Conservation (phyloP, 73 alveolate genomes). For the Tetrahymena borealis region DNA sequence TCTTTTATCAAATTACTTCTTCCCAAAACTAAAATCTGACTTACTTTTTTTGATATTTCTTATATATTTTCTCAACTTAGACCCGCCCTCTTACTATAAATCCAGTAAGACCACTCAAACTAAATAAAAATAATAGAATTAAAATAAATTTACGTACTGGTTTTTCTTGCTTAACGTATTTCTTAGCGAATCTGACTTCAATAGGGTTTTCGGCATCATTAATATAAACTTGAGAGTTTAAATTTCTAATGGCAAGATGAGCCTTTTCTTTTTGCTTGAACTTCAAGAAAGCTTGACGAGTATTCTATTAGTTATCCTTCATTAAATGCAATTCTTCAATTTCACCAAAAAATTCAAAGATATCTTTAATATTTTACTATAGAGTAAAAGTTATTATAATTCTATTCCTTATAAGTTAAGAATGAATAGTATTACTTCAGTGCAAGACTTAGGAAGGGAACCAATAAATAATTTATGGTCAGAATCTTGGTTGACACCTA, state of each 20-base stretch:
- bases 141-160: background rate
- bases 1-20: too few relatives aligned
- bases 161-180: background rate
- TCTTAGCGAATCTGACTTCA: background rate
- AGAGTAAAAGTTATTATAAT: background rate
- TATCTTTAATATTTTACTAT: background rate
- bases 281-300: background rate
- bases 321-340: background rate
- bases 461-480: slow-evolving; percentile 12
- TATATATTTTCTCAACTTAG: too few relatives aligned
- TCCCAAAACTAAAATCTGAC: too few relatives aligned
- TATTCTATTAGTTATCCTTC: background rate
- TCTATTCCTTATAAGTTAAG: background rate
- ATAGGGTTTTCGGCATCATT: background rate
- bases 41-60: too few relatives aligned
- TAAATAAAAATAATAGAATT: background rate
- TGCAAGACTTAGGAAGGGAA: slow-evolving; percentile 23
- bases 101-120: background rate
- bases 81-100: background rate
- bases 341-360: background rate
- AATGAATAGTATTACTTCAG: background rate
- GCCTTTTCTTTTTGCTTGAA: background rate
- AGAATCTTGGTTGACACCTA: slow-evolving; percentile 26
- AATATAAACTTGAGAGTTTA: background rate
- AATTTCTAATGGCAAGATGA: background rate